These are phyloP conservation scores for Thelonectria blattea DNA, from an alignment of 2,329 filamentous ascomycete genomes.

Conservation along the genomic window DNA sequence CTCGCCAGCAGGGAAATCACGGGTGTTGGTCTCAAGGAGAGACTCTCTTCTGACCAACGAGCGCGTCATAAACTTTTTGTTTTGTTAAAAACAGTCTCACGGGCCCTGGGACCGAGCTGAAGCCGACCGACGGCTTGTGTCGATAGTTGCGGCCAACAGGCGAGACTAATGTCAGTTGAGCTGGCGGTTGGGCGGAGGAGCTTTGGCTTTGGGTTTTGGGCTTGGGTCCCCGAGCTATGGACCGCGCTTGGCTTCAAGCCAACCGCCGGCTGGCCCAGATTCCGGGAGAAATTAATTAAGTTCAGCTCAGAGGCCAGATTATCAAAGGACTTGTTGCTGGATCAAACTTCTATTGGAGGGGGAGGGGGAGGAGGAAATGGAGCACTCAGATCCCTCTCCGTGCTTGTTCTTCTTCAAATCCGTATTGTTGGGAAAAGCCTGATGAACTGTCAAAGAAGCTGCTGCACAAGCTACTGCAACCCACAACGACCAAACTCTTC, in stretches of 20 bases:
- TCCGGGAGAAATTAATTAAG: conserved; percentile 21
- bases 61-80: conserved; percentile 13
- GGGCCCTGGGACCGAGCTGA: conserved; percentile 12
- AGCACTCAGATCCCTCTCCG: not conserved
- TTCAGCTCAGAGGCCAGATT: not conserved
- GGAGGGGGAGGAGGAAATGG: not conserved
- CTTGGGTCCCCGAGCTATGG: conserved; percentile 16
- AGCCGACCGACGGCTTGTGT: conserved; percentile 7
- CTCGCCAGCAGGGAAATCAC: not conserved
- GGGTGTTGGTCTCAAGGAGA: conserved; percentile 7
- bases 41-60: conserved; percentile 4
- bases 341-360: not conserved
- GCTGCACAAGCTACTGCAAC: conserved; percentile 8
- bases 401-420: not conserved
- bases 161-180: conserved; percentile 21
- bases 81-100: not conserved
- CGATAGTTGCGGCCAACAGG: conserved; percentile 21
- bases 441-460: not conserved
- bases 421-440: not conserved
- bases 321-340: not conserved
- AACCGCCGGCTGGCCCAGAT: conserved; percentile 17
- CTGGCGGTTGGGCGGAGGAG: conserved; percentile 1
- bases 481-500: conserved; percentile 3
- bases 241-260: conserved; percentile 30
- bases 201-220: conserved; percentile 6